A percentile compares a stretch with the other conserved stretches of the same genome.
These are phyloP conservation scores for Thelephora terrestris DNA, from an alignment of 1,284 basidiomycete genomes.

Conservation along the genomic window DNA sequence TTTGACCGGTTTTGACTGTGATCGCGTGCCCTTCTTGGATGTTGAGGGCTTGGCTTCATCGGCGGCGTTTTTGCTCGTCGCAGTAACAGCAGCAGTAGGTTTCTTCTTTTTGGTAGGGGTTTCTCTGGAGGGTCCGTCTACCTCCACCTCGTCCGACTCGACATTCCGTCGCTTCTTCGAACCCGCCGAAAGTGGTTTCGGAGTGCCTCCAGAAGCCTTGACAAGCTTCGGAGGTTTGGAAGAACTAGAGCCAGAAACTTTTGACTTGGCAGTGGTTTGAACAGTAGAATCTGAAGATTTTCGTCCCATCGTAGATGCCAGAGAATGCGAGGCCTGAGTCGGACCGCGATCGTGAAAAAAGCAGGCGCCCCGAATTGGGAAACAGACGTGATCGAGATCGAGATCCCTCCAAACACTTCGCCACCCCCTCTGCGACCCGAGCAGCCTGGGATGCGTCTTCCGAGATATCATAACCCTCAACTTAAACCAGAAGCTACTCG, in stretches of 20 bases:
- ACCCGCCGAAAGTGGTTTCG: not conserved
- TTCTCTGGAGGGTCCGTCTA: conserved; percentile 1
- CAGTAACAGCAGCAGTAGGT: not conserved
- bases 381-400: too few relatives aligned
- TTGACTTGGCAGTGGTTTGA: not conserved
- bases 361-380: too few relatives aligned
- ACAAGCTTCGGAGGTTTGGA: conserved; percentile 2
- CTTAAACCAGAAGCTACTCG: not conserved
- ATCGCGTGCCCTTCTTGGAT: too few relatives aligned
- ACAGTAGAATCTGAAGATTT: not conserved
- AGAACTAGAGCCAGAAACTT: not conserved
- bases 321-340: too few relatives aligned
- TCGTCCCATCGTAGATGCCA: too few relatives aligned
- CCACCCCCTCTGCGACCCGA: not conserved
- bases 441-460: not conserved
- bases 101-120: conserved; percentile 7
- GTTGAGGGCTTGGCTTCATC: too few relatives aligned
- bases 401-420: not conserved
- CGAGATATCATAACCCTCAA: not conserved
- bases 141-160: not conserved
- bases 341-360: too few relatives aligned
- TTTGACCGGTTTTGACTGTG: too few relatives aligned
- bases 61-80: too few relatives aligned
- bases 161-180: not conserved
- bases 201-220: conserved; percentile 1